These are phyloP conservation scores for Mangifera indica DNA, from an alignment of 345 rosid genomes.

Conservation along the genomic window DNA sequence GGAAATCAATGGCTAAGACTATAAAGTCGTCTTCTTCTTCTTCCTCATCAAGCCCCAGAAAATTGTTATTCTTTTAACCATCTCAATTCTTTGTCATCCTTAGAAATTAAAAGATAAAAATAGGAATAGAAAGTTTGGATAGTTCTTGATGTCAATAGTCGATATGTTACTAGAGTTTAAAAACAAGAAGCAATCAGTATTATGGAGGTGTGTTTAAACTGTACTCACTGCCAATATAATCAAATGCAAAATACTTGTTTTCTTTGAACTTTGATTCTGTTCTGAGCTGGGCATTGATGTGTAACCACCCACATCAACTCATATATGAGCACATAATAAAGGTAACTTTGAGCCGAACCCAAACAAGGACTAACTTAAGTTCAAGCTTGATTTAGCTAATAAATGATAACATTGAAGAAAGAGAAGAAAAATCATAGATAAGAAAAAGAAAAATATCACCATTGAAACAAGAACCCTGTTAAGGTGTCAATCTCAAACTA, in stretches of 20 bases:
- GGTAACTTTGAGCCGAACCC: no score
- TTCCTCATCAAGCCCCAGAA: no score
- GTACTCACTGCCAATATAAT: not conserved
- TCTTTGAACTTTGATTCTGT: not conserved
- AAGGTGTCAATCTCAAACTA: no score
- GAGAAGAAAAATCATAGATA: no score
- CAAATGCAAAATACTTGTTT: not conserved
- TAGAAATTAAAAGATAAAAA: not conserved
- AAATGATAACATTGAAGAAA: no score
- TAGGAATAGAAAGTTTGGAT: not conserved
- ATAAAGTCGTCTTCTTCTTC: conserved; percentile 14
- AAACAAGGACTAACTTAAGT: no score
- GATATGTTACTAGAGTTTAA: no score
- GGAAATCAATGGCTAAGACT: conserved; percentile 82
- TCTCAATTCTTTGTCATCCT: conserved; percentile 12
- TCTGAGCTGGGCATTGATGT: not conserved
- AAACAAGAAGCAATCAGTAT: not conserved
- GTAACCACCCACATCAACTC: no score
- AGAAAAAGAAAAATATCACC: no score
- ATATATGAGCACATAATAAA: no score
- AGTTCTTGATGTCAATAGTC: not conserved
- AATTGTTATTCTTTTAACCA: conserved; percentile 12
- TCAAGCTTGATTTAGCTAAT: no score
- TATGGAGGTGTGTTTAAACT: not conserved
- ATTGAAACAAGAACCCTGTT: no score